phyloP scores from a whole-genome alignment of 768 basidiomycete species.

The Naganishia friedmannii region DNA sequence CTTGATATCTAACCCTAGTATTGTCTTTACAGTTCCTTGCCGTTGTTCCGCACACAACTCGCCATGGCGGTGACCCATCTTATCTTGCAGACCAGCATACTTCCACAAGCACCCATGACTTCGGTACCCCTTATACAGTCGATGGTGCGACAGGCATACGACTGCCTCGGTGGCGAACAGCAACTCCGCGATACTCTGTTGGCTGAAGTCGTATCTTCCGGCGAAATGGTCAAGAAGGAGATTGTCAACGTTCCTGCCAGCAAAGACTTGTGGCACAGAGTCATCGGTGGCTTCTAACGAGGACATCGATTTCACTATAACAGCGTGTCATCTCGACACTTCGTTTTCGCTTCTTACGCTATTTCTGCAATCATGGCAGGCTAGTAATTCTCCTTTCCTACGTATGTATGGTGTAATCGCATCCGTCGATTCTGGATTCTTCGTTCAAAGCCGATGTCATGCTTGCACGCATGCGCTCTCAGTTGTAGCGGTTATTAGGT shows the following conservation, averaged over 20 bases:
- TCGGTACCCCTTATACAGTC: slow-evolving; percentile 40
- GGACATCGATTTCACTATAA: not conserved
- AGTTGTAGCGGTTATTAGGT: slow-evolving; percentile 1
- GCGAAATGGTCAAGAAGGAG: slow-evolving; percentile 21
- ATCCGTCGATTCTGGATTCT: not conserved
- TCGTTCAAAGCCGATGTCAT: not conserved
- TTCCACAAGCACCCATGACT: slow-evolving; percentile 40
- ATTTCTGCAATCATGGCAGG: not conserved
- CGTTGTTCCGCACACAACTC: slow-evolving; percentile 45
- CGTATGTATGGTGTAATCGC: not conserved
- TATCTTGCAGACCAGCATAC: slow-evolving; percentile 34
- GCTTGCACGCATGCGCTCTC: not conserved
- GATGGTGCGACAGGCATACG: slow-evolving; percentile 42
- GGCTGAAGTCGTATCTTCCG: slow-evolving; percentile 14
- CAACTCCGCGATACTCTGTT: slow-evolving; percentile 26
- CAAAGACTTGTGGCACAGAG: slow-evolving; percentile 3
- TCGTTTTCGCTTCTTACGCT: slow-evolving; percentile 21
- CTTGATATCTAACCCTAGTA: not conserved
- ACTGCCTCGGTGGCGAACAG: slow-evolving; percentile 37
- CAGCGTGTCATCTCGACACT: not conserved
- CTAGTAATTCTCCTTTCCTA: not conserved
- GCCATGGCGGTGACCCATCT: slow-evolving; percentile 42
- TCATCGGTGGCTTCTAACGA: slow-evolving; percentile 13
- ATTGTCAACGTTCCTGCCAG: slow-evolving; percentile 17
- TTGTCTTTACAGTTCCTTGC: slow-evolving; percentile 37